Evolutionary conservation across 352 stramenopile genomes (phyloP).

Genomic region (Elongisporangium anandrum): DNA sequence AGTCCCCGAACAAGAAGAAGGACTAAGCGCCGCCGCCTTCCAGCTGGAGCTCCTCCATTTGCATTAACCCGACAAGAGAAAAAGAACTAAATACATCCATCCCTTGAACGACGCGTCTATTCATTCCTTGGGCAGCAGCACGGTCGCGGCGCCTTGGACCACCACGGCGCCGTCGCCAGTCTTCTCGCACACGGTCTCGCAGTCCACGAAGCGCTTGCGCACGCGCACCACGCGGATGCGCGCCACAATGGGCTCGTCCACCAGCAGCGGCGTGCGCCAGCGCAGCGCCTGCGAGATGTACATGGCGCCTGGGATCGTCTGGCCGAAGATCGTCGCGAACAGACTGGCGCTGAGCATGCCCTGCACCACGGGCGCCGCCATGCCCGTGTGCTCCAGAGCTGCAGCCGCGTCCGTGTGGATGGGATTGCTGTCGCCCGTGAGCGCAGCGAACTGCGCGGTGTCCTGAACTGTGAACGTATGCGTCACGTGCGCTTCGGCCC

Average conservation of each 20-base stretch:
- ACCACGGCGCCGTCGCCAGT: constrained; percentile 39
- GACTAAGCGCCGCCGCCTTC: constrained; percentile 13
- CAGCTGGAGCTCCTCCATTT: not conserved
- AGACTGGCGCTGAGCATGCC: constrained; percentile 77
- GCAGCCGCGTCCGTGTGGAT: constrained; percentile 64
- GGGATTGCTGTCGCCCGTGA: constrained; percentile 74
- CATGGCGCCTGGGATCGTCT: constrained; percentile 59
- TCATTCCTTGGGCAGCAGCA: constrained; percentile 39
- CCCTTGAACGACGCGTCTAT: constrained; percentile 1
- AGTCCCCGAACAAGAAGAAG: constrained; percentile 70
- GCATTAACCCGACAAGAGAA: constrained; percentile 12
- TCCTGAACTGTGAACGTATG: constrained; percentile 62
- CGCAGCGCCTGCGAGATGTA: constrained; percentile 74
- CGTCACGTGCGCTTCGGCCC: constrained; percentile 50
- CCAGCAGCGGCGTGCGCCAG: constrained; percentile 58
- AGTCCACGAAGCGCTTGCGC: constrained; percentile 69
- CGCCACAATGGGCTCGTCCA: constrained; percentile 55
- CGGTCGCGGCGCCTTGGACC: constrained; percentile 61
- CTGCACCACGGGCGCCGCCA: constrained; percentile 57
- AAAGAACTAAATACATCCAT: constrained; percentile 10
- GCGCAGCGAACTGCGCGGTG: constrained; percentile 48
- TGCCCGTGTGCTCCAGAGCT: constrained; percentile 15
- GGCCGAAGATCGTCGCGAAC: constrained; percentile 81
- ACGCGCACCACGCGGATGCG: constrained; percentile 55
- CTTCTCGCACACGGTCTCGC: constrained; percentile 62